Percentiles rank a stretch among this genome's conserved stretches.
Evolutionary conservation across 2,329 filamentous ascomycete genomes (phyloP).

Genomic region (Fusarium temperatum): DNA sequence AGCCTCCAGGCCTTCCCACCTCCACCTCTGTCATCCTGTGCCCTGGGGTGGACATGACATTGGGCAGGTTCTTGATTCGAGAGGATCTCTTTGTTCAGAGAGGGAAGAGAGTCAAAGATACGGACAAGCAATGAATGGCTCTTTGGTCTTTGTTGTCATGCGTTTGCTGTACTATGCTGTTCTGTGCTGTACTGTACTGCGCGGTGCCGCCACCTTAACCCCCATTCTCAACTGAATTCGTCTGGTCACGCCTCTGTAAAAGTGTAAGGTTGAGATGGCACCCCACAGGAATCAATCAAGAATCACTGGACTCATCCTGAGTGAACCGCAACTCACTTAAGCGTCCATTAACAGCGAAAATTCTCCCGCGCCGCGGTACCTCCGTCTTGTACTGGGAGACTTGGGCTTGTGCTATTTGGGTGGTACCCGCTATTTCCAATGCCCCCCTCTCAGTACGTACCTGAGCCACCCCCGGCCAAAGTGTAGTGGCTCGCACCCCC

Average conservation of each 20-base stretch:
- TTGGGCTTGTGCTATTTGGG: constrained; percentile 27
- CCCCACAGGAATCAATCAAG: constrained; percentile 23
- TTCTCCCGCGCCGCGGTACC: constrained; percentile 39
- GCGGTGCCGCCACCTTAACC: constrained; percentile 6
- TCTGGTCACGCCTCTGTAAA: constrained; percentile 17
- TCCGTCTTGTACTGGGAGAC: constrained; percentile 39
- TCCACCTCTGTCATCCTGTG: constrained; percentile 10
- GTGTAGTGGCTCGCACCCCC: constrained; percentile 3
- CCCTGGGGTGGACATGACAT: constrained; percentile 15
- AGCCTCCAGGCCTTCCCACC: constrained; percentile 19
- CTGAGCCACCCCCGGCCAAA: neutral
- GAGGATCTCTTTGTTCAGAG: constrained; percentile 1
- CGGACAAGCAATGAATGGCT: constrained; percentile 16
- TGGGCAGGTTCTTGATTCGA: constrained; percentile 19
- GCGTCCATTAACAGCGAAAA: constrained; percentile 13
- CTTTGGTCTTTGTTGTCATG: neutral
- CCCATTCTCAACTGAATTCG: constrained; percentile 13
- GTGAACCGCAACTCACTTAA: neutral
- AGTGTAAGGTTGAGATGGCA: constrained; percentile 12
- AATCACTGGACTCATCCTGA: constrained; percentile 3
- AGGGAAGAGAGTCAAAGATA: constrained; percentile 8
- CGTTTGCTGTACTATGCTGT: neutral
- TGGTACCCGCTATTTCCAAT: constrained; percentile 14
- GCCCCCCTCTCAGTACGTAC: constrained; percentile 17
- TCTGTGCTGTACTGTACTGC: neutral